Percentiles rank a stretch among this genome's conserved stretches.
These are phyloP conservation scores for Thelephora ganbajun DNA, from an alignment of 768 basidiomycete species.

Conservation along the genomic window DNA sequence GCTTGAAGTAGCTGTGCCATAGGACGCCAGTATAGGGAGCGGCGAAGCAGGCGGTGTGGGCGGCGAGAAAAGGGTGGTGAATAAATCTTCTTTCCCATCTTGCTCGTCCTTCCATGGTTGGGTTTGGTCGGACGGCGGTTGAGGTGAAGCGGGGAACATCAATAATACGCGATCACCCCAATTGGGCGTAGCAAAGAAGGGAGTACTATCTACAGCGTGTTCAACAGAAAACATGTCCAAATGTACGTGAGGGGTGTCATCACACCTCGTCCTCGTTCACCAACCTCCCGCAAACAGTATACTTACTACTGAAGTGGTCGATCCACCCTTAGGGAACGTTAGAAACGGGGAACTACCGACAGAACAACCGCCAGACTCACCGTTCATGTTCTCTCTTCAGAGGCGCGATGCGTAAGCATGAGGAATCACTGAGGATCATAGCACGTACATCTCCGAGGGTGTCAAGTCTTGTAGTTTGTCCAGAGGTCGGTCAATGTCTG, in stretches of 20 bases:
- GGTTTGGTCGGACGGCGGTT: too few species aligned
- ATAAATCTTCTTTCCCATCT: slow-evolving; percentile 17
- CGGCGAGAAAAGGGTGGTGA: slow-evolving; percentile 21
- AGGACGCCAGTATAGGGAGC: slow-evolving; percentile 2
- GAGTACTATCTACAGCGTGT: too few species aligned
- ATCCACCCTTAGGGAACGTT: slow-evolving; percentile 56
- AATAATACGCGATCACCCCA: too few species aligned
- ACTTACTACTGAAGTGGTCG: slow-evolving; percentile 87
- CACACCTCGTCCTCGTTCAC: slow-evolving; percentile 55
- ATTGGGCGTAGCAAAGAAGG: too few species aligned
- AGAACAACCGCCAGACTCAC: slow-evolving; percentile 23
- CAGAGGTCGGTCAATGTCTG: slow-evolving; percentile 71
- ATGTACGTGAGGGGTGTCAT: too few species aligned
- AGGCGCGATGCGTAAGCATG: neutral
- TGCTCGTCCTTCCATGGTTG: too few species aligned
- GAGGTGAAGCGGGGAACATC: too few species aligned
- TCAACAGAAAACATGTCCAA: too few species aligned
- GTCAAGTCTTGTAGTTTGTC: slow-evolving; percentile 74
- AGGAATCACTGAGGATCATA: neutral
- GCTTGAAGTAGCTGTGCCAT: slow-evolving; percentile 1
- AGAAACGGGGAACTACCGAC: slow-evolving; percentile 1
- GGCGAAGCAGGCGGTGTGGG: slow-evolving; percentile 20
- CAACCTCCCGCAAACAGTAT: slow-evolving; percentile 79
- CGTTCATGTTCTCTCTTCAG: slow-evolving; percentile 81
- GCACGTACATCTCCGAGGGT: slow-evolving; percentile 67